A percentile compares a stretch with the other conserved stretches of the same genome.
phyloP scores from a whole-genome alignment of 768 basidiomycete genomes.

The Mycena chlorophos region DNA sequence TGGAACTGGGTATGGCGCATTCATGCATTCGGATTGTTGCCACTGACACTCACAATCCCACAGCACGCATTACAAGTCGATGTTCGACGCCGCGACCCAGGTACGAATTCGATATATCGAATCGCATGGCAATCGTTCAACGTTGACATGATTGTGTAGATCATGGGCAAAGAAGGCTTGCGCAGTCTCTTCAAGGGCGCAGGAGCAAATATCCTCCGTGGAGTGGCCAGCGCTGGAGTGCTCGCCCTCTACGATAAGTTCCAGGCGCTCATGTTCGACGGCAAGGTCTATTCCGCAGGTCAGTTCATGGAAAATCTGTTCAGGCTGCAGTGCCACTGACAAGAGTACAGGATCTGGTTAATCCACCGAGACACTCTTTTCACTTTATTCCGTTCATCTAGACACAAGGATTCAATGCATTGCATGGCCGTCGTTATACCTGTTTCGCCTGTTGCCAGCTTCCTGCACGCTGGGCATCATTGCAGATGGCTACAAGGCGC shows the following conservation, averaged over 20 bases:
- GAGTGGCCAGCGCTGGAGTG: conserved; percentile 86
- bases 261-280: conserved; percentile 67
- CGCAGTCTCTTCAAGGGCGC: conserved; percentile 87
- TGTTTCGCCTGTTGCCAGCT: too few species aligned
- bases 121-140: neutral
- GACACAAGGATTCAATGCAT: too few species aligned
- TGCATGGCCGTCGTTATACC: too few species aligned
- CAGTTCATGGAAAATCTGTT: neutral
- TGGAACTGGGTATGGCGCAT: conserved; percentile 43
- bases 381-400: neutral
- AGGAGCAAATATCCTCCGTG: conserved; percentile 75
- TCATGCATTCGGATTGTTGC: neutral
- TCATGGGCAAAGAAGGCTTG: conserved; percentile 75
- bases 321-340: neutral
- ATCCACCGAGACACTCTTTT: neutral
- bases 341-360: neutral
- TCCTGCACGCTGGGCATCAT: too few species aligned
- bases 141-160: conserved; percentile 35
- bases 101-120: conserved; percentile 1
- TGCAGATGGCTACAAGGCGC: neutral
- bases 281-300: conserved; percentile 76
- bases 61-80: conserved; percentile 73
- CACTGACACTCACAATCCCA: neutral
- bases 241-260: conserved; percentile 85
- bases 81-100: conserved; percentile 71